Percentiles rank a stretch among this genome's conserved stretches.
These are phyloP conservation scores for Scheffersomyces cryptocercus DNA, from an alignment of 1,139 yeast species.

Conservation along the genomic window DNA sequence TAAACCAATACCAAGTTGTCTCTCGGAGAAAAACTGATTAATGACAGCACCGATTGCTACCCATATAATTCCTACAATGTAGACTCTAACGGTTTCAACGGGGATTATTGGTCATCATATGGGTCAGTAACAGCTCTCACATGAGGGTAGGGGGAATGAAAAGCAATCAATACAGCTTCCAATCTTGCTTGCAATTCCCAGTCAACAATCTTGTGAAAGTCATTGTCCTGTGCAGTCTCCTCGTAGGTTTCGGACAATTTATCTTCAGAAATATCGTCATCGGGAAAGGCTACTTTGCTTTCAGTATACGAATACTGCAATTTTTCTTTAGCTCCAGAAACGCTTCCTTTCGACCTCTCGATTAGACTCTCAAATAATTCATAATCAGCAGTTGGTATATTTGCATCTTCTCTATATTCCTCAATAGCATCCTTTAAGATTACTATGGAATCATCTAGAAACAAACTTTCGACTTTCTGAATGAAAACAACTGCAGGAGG, in stretches of 20 bases:
- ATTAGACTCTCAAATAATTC: slow-evolving; percentile 13
- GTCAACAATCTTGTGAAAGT: slow-evolving; percentile 6
- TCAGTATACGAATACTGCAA: neutral
- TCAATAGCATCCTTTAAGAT: slow-evolving; percentile 18
- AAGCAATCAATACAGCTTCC: slow-evolving; percentile 39
- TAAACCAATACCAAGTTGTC: slow-evolving; percentile 52
- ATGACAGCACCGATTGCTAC: slow-evolving; percentile 54
- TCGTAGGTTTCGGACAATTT: too few species aligned
- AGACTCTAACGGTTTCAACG: slow-evolving; percentile 59
- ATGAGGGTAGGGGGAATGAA: slow-evolving; percentile 64
- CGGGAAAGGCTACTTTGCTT: neutral
- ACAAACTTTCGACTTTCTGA: slow-evolving; percentile 19
- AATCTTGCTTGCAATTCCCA: slow-evolving; percentile 17
- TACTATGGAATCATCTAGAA: slow-evolving; percentile 17
- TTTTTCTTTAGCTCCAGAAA: neutral
- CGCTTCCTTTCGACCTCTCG: neutral
- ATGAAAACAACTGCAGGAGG: slow-evolving; percentile 27
- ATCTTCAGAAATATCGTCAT: neutral
- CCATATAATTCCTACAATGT: slow-evolving; percentile 57
- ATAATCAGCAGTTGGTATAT: slow-evolving; percentile 18
- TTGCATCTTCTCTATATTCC: slow-evolving; percentile 25
- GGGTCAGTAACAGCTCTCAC: slow-evolving; percentile 61
- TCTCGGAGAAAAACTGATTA: slow-evolving; percentile 57
- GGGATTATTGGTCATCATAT: slow-evolving; percentile 48
- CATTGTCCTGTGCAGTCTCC: too few species aligned